Evolutionary conservation across 805 yeast species (phyloP), one percentile per base, ranked within the genome.

Genomic region (Metschnikowia vanudenii): DNA sequence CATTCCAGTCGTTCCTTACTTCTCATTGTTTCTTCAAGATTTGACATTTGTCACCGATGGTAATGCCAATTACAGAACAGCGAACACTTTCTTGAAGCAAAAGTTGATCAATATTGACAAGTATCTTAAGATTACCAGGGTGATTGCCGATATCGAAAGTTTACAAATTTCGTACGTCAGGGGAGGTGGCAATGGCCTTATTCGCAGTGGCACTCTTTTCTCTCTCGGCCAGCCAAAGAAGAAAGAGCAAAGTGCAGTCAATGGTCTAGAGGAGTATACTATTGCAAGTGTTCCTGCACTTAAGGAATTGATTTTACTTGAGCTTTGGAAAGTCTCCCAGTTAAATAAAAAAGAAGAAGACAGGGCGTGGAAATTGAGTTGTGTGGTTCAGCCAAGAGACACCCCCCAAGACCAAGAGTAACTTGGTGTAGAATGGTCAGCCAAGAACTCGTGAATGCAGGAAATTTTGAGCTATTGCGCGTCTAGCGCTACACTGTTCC

Each of bases 41-140:
- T 71, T 87, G 56, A 85, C 91, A 0, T 85, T 86, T 66, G 80
- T 85, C n/a, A 77, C 82, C 42, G 95, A 87, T 55, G 92, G 94
- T n/a, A 86, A 86, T 59, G 76, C 85, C 33, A 83, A 80, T 55
- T 82, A 70, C 60, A 72, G 91, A 60, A 78, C 73, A 50, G 82
- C 84, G 4, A 79, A 81, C 50, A 76, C 70, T 5, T 79, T 79
- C 56, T 68, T 80, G 56, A 74, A 74, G 51, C 80, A 79, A 57
- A 79, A 78, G 55, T 69, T 84, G 52, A 79, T 87, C 57, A 85
- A 87, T 58, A 78, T 86, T 52, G 94, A 85, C 60, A 87, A 87
- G 60, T 84, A 83, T 58, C 73, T 76, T 63, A 84, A 81, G 59
- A 76, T 83, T 40, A 81, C 90, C 6, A 71, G 82, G 47, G 78